These are phyloP conservation scores for Mucor mucedo DNA, from an alignment of 371 early-diverging fungal species.

Conservation along the genomic window DNA sequence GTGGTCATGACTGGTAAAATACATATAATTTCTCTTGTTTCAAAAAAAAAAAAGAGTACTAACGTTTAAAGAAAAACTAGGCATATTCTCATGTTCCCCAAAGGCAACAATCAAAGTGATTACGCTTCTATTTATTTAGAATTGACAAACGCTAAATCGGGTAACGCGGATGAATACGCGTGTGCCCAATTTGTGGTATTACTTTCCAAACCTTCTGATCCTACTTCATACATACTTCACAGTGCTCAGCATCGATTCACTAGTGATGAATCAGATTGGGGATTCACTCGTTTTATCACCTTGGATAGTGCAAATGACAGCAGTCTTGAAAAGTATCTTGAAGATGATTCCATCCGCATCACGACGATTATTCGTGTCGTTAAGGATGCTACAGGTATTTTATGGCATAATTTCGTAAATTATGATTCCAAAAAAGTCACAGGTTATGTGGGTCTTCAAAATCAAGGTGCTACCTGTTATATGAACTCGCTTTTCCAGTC, in stretches of 20 bases:
- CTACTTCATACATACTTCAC: conserved; percentile 59
- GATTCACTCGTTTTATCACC: conserved; percentile 82
- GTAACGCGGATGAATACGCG: conserved; percentile 67
- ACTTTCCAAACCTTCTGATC: conserved; percentile 75
- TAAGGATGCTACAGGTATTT: conserved; percentile 86
- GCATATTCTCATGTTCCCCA: conserved; percentile 89
- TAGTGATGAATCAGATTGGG: conserved; percentile 89
- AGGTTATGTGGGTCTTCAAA: conserved; percentile 93
- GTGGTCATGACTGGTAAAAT: conserved; percentile 60
- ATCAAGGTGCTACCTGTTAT: conserved; percentile 99
- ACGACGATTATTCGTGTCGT: conserved; percentile 80
- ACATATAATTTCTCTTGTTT: not conserved
- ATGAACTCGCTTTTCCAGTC: conserved; percentile 98
- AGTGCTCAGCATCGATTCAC: conserved; percentile 83
- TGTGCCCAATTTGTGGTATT: conserved; percentile 85
- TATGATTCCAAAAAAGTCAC: conserved; percentile 89
- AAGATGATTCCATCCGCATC: conserved; percentile 66
- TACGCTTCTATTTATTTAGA: conserved; percentile 83
- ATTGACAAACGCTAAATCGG: conserved; percentile 74
- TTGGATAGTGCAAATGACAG: conserved; percentile 27
- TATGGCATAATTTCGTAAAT: conserved; percentile 91
- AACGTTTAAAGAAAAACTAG: conserved; percentile 35
- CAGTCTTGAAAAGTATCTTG: conserved; percentile 36
- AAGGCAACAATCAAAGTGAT: conserved; percentile 78
- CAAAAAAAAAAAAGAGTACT: not conserved